phyloP scores from a whole-genome alignment of 2,329 filamentous ascomycete species.

The Aspergillus chevalieri region DNA sequence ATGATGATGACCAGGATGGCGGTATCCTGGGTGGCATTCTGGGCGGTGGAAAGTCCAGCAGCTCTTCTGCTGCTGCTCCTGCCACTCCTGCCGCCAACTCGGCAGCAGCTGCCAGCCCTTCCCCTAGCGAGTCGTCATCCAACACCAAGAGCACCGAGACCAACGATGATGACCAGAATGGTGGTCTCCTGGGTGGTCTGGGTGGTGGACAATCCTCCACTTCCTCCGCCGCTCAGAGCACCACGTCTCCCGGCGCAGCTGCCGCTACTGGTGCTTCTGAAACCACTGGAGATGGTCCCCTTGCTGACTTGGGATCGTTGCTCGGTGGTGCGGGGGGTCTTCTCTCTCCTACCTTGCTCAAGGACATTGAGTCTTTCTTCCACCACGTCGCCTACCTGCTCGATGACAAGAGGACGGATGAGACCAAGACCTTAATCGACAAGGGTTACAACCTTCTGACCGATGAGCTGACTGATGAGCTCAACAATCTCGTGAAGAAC shows the following conservation, averaged over 20 bases:
- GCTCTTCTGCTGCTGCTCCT: background rate
- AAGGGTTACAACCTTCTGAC: conserved; percentile 17
- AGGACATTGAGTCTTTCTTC: conserved; percentile 29
- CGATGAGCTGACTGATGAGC: background rate
- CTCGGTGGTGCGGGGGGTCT: conserved; percentile 23
- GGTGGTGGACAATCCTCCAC: background rate
- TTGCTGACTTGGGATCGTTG: conserved; percentile 26
- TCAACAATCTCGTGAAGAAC: conserved; percentile 5
- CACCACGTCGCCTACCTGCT: conserved; percentile 28
- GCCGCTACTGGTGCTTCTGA: conserved; percentile 2
- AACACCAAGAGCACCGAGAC: conserved; percentile 1
- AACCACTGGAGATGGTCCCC: conserved; percentile 2
- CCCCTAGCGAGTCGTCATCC: background rate
- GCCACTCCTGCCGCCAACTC: background rate
- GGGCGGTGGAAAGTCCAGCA: conserved; percentile 1
- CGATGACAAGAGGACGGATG: conserved; percentile 25
- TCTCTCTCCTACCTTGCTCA: conserved; percentile 22
- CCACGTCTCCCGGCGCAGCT: background rate
- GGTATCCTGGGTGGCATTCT: conserved; percentile 4
- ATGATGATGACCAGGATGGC: conserved; percentile 3
- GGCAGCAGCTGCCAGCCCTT: conserved; percentile 2
- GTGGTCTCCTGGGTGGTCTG: conserved; percentile 3
- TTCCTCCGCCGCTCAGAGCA: background rate
- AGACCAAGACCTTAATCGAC: conserved; percentile 23
- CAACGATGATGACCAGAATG: conserved; percentile 2